These are phyloP conservation scores for Hapsidospora chrysogenum DNA, from an alignment of 495 filamentous ascomycete genomes.

Conservation along the genomic window DNA sequence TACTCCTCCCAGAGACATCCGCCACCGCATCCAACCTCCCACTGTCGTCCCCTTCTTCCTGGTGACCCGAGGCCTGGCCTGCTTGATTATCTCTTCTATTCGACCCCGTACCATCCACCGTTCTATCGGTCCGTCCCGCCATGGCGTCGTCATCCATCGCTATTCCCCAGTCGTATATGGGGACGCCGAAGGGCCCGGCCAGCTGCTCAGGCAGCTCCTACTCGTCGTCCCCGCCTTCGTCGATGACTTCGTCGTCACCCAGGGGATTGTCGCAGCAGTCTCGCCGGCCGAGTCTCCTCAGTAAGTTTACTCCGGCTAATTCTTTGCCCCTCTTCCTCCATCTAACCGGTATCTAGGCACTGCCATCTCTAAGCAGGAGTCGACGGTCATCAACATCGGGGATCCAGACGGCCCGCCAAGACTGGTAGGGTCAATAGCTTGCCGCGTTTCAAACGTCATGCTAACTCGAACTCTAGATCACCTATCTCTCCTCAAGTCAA, in stretches of 20 bases:
- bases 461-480: constrained; percentile 33
- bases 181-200: too few species aligned
- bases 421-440: constrained; percentile 41
- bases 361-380: constrained; percentile 45
- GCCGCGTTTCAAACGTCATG: too few species aligned
- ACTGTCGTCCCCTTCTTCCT: too few species aligned
- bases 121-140: too few species aligned
- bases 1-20: too few species aligned
- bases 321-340: background rate
- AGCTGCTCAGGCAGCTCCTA: constrained; percentile 34
- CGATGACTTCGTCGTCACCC: constrained; percentile 17
- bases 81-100: too few species aligned
- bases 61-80: too few species aligned
- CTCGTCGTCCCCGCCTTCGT: constrained; percentile 31
- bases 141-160: constrained; percentile 38
- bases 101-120: too few species aligned
- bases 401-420: constrained; percentile 42
- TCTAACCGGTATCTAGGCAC: constrained; percentile 26
- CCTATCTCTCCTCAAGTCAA: constrained; percentile 50
- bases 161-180: too few species aligned
- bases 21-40: too few species aligned
- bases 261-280: too few species aligned
- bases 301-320: constrained; percentile 16
- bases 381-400: constrained; percentile 51
- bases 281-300: constrained; percentile 35